Evolutionary conservation across 1,139 yeast species (phyloP).

Genomic region (Waltiozyma sp.): DNA sequence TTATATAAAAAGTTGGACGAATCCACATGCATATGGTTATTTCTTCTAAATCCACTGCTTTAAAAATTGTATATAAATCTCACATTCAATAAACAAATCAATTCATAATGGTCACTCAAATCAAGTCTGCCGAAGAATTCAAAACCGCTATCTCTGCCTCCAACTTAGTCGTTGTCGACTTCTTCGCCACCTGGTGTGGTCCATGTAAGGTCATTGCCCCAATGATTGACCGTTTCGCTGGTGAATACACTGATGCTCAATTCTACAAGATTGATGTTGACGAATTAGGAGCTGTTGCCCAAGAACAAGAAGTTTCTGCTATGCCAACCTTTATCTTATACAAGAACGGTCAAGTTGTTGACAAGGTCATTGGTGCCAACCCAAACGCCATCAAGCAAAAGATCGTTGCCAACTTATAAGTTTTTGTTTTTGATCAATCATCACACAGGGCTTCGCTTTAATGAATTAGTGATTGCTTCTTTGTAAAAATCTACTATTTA

Average conservation of each 20-base stretch:
- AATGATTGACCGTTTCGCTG: constrained; percentile 64
- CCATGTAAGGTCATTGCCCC: constrained; percentile 97
- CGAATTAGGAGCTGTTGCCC: constrained; percentile 62
- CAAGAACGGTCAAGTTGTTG: constrained; percentile 64
- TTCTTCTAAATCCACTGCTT: background rate
- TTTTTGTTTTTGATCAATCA: constrained; percentile 1
- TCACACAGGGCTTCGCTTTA: background rate
- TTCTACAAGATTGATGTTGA: constrained; percentile 86
- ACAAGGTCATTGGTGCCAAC: constrained; percentile 79
- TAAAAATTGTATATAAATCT: no score
- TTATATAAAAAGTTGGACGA: background rate
- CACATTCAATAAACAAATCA: background rate
- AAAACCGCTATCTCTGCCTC: constrained; percentile 42
- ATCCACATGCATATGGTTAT: background rate
- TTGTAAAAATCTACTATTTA: no score
- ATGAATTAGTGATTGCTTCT: background rate
- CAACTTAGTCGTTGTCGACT: constrained; percentile 78
- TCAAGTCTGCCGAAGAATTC: constrained; percentile 49
- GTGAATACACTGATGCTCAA: constrained; percentile 45
- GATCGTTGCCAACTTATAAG: constrained; percentile 43
- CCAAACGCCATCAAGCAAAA: constrained; percentile 70
- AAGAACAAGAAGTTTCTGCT: constrained; percentile 61
- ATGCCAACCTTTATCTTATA: constrained; percentile 85
- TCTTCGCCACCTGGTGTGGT: constrained; percentile 95
- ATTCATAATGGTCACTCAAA: constrained; percentile 30